These are phyloP conservation scores for Sporothrix schenckii DNA, from an alignment of 2,329 filamentous ascomycete species.

Conservation along the genomic window DNA sequence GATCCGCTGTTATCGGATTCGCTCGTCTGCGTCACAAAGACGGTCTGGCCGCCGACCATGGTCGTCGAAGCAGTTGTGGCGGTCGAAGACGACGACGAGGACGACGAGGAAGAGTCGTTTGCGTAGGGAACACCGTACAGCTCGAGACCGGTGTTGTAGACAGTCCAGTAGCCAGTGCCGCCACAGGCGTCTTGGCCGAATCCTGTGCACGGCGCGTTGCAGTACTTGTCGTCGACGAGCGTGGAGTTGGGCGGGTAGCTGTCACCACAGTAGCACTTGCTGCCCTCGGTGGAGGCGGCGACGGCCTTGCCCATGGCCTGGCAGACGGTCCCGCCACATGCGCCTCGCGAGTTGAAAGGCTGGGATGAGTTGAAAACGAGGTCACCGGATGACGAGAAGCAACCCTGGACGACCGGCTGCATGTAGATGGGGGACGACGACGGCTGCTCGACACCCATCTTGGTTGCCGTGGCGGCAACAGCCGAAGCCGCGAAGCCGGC, in stretches of 20 bases:
- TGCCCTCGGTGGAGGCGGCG: slow-evolving; percentile 63
- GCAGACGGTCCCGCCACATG: slow-evolving; percentile 49
- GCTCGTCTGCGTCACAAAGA: slow-evolving; percentile 39
- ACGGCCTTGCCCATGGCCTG: slow-evolving; percentile 55
- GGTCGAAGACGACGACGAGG: slow-evolving; percentile 22
- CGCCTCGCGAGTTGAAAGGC: slow-evolving; percentile 48
- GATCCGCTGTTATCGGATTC: slow-evolving; percentile 37
- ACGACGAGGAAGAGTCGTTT: slow-evolving; percentile 36
- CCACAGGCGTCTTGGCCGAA: slow-evolving; percentile 67
- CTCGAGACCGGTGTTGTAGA: slow-evolving; percentile 56
- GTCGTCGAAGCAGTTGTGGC: slow-evolving; percentile 35
- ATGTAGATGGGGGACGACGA: slow-evolving; percentile 44
- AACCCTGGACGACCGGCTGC: slow-evolving; percentile 54
- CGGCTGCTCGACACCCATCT: slow-evolving; percentile 45
- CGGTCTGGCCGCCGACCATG: slow-evolving; percentile 33
- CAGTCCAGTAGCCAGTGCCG: slow-evolving; percentile 53
- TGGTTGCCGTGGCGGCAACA: slow-evolving; percentile 27
- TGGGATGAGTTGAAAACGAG: slow-evolving; percentile 39
- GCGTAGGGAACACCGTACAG: slow-evolving; percentile 46
- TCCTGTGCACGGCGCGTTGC: slow-evolving; percentile 67
- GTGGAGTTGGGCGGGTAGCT: slow-evolving; percentile 62
- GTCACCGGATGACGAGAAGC: slow-evolving; percentile 52
- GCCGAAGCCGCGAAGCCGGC: slow-evolving; percentile 31
- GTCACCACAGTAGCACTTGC: slow-evolving; percentile 73
- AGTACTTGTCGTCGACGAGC: slow-evolving; percentile 61